Base-by-base conservation (phyloP, 2,329 filamentous ascomycete genomes). In the Thyridium curvatum region DNA sequence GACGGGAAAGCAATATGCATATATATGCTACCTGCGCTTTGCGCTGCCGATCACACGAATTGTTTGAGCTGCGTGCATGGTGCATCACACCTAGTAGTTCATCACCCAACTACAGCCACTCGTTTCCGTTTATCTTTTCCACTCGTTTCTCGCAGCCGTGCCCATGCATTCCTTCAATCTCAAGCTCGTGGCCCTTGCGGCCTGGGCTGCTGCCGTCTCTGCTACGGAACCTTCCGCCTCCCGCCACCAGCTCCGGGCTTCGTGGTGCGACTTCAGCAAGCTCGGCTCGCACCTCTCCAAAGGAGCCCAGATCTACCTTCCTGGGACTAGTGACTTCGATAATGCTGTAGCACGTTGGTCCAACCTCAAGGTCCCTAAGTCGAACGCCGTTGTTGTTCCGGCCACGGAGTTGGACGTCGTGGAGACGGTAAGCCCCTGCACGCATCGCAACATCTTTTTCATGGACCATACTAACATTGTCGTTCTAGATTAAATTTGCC, bases 381-480 rank as follows among this genome's bases (percentile, higher is more conserved):
- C 68, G 9, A 68, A 64, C 35, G 49, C 72, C 3, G 66, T 72
- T 3, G 64, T 75, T 1, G 60, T 71, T 12, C 67, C 70, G 2
- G 60, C 56, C 3, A 66, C 59, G 0, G 71, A 72, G 47, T 48
- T 65, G 7, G 72, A 77, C 42, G 70, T 77, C 15, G 61, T 58
- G 1, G 58, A 67, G 44, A 72, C 40, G 4, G 71, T 73, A 52
- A 48, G 58, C 26, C 13, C 34, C 14, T 17, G 5, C 21, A 26
- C 10, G 21, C 10, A 6, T 10, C 21, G 21, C 21, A 26, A 3
- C 7, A 12, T 16, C 31, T 4, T 4, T 12, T 31, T 34, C 13
- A 15, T n/a, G 31, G 14, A 41, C 34, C 4, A 9, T 9, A 3
- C 17, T 34, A 34, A 17, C 16, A 8, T 34, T n/a, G n/a, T n/a